phyloP scores from a whole-genome alignment of 139 green algal genomes.

The Micractinium sp. region DNA sequence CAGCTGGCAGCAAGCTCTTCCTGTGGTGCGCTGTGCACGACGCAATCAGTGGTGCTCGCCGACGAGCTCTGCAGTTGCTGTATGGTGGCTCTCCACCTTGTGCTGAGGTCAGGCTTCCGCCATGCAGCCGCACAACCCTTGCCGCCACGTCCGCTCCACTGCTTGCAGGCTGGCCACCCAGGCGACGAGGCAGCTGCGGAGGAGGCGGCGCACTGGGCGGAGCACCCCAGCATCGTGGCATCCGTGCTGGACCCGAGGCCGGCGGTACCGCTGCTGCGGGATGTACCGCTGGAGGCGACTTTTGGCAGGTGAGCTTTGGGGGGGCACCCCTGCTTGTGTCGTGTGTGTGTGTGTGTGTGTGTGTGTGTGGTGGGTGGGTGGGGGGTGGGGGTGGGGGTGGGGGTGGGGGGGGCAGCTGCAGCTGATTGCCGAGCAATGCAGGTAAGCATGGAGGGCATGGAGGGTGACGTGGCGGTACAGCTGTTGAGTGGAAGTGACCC shows the following conservation, averaged over 20 bases:
- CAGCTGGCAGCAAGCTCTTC: no score
- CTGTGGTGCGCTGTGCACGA: no score
- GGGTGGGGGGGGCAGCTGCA: neutral
- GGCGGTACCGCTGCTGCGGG: neutral
- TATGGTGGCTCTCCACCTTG: no score
- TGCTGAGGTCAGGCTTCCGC: no score
- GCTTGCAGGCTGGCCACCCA: neutral
- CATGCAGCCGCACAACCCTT: no score
- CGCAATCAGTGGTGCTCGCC: no score
- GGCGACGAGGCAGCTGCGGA: neutral
- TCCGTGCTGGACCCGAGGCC: conserved; percentile 29
- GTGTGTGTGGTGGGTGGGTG: no score
- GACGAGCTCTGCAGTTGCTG: no score
- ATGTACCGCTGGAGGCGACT: conserved; percentile 12
- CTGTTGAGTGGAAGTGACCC: neutral
- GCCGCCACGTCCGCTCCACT: neutral
- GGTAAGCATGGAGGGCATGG: neutral
- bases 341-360: no score
- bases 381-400: neutral
- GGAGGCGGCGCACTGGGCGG: conserved; percentile 35
- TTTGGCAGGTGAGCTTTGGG: conserved; percentile 1
- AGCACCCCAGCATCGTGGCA: conserved; percentile 25
- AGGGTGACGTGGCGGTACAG: neutral
- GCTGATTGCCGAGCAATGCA: no score
- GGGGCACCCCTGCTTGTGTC: no score